Evolutionary conservation across 2,329 filamentous ascomycete species (phyloP).

Genomic region (Colletotrichum spinosum): DNA sequence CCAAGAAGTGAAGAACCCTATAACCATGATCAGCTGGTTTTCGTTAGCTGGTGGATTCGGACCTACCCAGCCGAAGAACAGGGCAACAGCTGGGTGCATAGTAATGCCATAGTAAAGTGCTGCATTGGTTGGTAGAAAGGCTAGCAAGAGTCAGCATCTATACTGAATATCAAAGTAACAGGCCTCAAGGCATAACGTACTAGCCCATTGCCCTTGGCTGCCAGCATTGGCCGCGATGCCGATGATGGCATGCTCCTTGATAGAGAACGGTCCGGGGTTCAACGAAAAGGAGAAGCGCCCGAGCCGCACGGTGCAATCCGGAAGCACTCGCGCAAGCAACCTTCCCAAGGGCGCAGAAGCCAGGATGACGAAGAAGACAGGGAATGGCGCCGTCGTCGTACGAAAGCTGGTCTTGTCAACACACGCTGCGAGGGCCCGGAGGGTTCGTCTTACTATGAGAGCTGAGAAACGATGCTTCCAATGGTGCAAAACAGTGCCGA

Average conservation of each 20-base stretch:
- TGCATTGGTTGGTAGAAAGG: slow-evolving; percentile 50
- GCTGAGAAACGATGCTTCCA: slow-evolving; percentile 27
- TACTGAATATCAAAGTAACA: too few species aligned
- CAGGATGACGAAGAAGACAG: slow-evolving; percentile 72
- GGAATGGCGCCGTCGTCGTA: slow-evolving; percentile 69
- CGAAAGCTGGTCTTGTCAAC: slow-evolving; percentile 62
- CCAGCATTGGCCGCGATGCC: slow-evolving; percentile 59
- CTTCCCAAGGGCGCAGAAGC: slow-evolving; percentile 66
- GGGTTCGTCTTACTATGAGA: slow-evolving; percentile 18
- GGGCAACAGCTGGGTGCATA: slow-evolving; percentile 64
- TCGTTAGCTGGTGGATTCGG: slow-evolving; percentile 55
- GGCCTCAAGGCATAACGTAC: not conserved
- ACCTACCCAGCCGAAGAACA: slow-evolving; percentile 71
- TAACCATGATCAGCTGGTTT: not conserved
- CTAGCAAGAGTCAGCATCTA: not conserved
- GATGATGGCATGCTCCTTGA: slow-evolving; percentile 69
- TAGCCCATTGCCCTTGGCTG: slow-evolving; percentile 34
- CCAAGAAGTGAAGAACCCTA: slow-evolving; percentile 29
- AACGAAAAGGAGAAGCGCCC: slow-evolving; percentile 62
- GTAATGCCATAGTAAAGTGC: slow-evolving; percentile 67
- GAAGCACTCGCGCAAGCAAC: slow-evolving; percentile 63
- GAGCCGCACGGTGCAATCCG: slow-evolving; percentile 59
- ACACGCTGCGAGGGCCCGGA: too few species aligned
- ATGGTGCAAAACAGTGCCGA: slow-evolving; percentile 43
- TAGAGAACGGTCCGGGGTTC: slow-evolving; percentile 67